Conservation (phyloP, 2,329 filamentous ascomycete species). For the Neonectria ditissima region DNA sequence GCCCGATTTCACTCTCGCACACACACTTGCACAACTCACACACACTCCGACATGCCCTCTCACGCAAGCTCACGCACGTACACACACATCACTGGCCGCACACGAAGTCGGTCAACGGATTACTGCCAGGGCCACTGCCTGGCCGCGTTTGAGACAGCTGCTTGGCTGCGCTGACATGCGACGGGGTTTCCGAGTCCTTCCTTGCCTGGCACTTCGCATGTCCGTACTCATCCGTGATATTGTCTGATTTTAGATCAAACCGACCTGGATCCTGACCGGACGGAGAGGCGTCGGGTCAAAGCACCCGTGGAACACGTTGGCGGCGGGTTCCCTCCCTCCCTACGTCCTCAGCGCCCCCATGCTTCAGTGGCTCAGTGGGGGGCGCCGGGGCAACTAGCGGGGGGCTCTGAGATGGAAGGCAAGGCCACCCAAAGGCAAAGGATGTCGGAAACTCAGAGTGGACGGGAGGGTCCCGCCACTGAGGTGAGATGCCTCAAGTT, state of each 20-base stretch:
- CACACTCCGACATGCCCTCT: constrained; percentile 1
- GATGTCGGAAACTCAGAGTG: background rate
- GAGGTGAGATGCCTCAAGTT: constrained; percentile 20
- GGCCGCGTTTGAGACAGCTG: constrained; percentile 11
- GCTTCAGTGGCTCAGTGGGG: background rate
- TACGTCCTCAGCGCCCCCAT: background rate
- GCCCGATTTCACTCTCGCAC: constrained; percentile 22
- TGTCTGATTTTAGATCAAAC: constrained; percentile 38
- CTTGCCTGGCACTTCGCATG: background rate
- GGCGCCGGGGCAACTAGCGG: background rate
- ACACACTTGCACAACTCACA: constrained; percentile 13
- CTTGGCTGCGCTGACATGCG: constrained; percentile 21
- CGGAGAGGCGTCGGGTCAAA: background rate
- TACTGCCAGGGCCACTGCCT: constrained; percentile 11
- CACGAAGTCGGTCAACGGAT: constrained; percentile 18
- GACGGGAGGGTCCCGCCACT: constrained; percentile 5
- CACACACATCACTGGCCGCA: constrained; percentile 22
- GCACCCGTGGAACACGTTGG: background rate
- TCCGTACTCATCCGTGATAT: constrained; percentile 1
- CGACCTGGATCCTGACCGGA: constrained; percentile 12
- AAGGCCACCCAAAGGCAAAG: constrained; percentile 14
- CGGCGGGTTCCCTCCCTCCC: background rate
- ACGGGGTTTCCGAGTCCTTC: constrained; percentile 13
- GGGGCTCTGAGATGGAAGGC: constrained; percentile 28
- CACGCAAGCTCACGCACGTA: constrained; percentile 23